phyloP scores from a whole-genome alignment of 2,329 filamentous ascomycete genomes.

The Arachnopeziza araneosa region DNA sequence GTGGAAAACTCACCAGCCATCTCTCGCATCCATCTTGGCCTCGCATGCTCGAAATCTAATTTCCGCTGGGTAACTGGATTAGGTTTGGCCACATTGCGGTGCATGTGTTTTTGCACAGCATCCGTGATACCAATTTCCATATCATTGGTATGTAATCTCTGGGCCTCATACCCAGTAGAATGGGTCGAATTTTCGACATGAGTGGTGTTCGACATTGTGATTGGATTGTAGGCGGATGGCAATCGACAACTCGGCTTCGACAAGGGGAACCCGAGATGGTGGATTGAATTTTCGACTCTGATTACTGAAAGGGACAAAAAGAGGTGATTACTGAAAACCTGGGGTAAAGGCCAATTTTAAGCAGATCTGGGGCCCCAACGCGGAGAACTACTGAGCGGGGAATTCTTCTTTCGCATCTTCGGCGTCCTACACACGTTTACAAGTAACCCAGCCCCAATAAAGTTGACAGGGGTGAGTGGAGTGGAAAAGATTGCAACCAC shows the following conservation, averaged over 20 bases:
- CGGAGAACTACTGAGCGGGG: background rate
- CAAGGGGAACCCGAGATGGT: background rate
- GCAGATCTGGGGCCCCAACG: background rate
- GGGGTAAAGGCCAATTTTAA: background rate
- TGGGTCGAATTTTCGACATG: constrained; percentile 18
- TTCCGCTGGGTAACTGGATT: constrained; percentile 48
- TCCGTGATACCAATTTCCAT: constrained; percentile 50
- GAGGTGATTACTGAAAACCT: background rate
- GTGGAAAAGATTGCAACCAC: background rate
- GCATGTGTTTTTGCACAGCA: constrained; percentile 44
- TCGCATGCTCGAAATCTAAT: constrained; percentile 47
- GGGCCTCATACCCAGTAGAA: constrained; percentile 17
- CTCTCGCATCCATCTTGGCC: constrained; percentile 49
- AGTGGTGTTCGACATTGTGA: constrained; percentile 9
- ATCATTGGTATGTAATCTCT: constrained; percentile 22
- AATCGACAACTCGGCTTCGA: background rate
- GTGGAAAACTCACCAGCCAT: constrained; percentile 51
- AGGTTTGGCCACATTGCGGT: constrained; percentile 43
- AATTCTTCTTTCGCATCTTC: background rate
- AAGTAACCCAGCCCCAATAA: background rate
- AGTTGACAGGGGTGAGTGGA: background rate
- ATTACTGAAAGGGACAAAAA: background rate
- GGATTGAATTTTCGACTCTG: background rate
- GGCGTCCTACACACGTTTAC: no score
- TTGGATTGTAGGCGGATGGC: background rate